Conservation (phyloP, 371 early-diverging fungal species). For the Mortierella sp. region DNA sequence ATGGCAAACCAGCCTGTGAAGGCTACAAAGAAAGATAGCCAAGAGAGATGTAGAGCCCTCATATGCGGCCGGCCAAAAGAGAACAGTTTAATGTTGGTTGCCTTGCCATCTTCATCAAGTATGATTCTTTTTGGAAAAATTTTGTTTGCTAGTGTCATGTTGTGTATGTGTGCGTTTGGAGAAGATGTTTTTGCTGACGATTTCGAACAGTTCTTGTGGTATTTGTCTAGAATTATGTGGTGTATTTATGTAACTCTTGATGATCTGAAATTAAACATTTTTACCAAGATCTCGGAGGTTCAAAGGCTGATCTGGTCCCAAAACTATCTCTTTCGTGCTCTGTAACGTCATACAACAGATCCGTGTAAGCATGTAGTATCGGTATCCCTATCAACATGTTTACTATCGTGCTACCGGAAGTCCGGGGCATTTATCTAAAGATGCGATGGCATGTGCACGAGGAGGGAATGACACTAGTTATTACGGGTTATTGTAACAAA, state of each 20-base stretch:
- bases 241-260: conserved; percentile 20
- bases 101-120: conserved; percentile 52
- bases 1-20: conserved; percentile 74
- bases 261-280: not conserved
- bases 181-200: conserved; percentile 5
- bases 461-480: not conserved
- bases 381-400: conserved; percentile 2
- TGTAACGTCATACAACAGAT: not conserved
- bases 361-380: conserved; percentile 5
- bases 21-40: conserved; percentile 62
- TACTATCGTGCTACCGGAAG: not conserved
- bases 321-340: not conserved
- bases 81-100: conserved; percentile 54
- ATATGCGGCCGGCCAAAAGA: conserved; percentile 59
- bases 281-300: not conserved
- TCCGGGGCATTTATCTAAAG: not conserved
- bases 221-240: conserved; percentile 3
- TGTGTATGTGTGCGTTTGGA: conserved; percentile 4
- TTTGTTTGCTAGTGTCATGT: conserved; percentile 26
- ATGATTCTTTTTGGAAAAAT: conserved; percentile 46
- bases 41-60: conserved; percentile 62
- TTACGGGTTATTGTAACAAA: not conserved
- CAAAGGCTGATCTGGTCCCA: not conserved
- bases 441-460: conserved; percentile 5
- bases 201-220: conserved; percentile 1